Percentiles rank a stretch among this genome's conserved stretches.
phyloP scores from a whole-genome alignment of 768 basidiomycete species.

The Russula virescens region DNA sequence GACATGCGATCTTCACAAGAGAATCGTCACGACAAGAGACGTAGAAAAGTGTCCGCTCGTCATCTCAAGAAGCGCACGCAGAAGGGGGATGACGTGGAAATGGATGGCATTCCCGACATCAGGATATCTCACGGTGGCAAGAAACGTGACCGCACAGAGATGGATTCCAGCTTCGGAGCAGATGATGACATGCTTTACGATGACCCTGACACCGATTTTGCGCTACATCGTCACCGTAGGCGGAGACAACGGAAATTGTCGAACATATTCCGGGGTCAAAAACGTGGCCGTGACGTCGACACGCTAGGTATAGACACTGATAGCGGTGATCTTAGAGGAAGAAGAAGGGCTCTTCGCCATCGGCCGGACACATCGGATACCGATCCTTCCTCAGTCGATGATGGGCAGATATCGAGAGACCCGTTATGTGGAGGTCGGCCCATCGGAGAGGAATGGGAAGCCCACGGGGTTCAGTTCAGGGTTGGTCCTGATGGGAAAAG shows the following conservation, averaged over 20 bases:
- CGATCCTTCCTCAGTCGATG: slow-evolving; percentile 47
- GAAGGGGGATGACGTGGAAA: slow-evolving; percentile 32
- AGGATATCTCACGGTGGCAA: slow-evolving; percentile 41
- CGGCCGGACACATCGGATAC: slow-evolving; percentile 45
- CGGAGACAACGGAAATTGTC: slow-evolving; percentile 56
- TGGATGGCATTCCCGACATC: slow-evolving; percentile 39
- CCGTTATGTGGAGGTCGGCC: slow-evolving; percentile 50
- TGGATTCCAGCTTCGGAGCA: slow-evolving; percentile 63
- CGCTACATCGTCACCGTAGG: slow-evolving; percentile 40
- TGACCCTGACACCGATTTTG: slow-evolving; percentile 35
- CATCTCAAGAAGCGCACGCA: slow-evolving; percentile 11
- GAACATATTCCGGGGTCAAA: slow-evolving; percentile 46
- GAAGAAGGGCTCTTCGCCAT: slow-evolving; percentile 42
- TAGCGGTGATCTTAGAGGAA: slow-evolving; percentile 34
- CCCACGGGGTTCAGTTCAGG: slow-evolving; percentile 63
- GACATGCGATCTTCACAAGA: slow-evolving; percentile 19
- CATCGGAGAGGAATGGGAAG: slow-evolving; percentile 75
- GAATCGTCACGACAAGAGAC: slow-evolving; percentile 22
- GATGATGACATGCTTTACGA: slow-evolving; percentile 45
- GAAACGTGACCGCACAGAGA: slow-evolving; percentile 73
- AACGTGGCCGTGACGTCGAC: slow-evolving; percentile 57
- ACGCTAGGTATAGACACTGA: slow-evolving; percentile 33
- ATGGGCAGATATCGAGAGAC: slow-evolving; percentile 42
- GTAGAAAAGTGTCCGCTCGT: slow-evolving; percentile 23
- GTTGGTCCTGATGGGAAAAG: slow-evolving; percentile 65